Evolutionary conservation across 768 basidiomycete genomes (phyloP).

Genomic region (Suillus clintonianus): DNA sequence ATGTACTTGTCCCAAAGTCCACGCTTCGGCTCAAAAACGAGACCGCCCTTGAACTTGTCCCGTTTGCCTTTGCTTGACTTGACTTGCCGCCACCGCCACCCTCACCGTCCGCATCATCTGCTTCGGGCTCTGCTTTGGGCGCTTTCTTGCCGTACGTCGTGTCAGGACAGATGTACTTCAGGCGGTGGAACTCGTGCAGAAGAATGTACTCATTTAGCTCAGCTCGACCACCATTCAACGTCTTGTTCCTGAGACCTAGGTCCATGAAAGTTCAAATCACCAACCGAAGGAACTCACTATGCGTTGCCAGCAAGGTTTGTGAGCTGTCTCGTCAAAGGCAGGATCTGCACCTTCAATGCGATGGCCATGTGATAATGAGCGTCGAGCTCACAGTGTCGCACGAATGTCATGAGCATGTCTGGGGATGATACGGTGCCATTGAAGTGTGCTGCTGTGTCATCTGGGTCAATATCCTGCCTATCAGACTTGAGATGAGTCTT

Average conservation of each 20-base stretch:
- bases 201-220: constrained; percentile 99
- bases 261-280: background rate
- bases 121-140: constrained; percentile 48
- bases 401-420: constrained; percentile 80
- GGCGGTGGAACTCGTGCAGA: constrained; percentile 93
- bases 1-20: constrained; percentile 97
- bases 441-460: constrained; percentile 90
- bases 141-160: constrained; percentile 84
- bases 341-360: constrained; percentile 87
- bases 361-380: constrained; percentile 98
- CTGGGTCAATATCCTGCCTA: constrained; percentile 93
- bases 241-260: constrained; percentile 77
- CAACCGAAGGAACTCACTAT: constrained; percentile 57
- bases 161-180: constrained; percentile 97
- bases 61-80: constrained; percentile 68
- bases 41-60: constrained; percentile 98
- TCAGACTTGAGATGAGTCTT: constrained; percentile 82
- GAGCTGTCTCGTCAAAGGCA: constrained; percentile 89
- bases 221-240: constrained; percentile 94
- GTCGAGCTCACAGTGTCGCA: constrained; percentile 93
- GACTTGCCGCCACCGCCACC: constrained; percentile 31
- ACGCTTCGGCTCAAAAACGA: constrained; percentile 97
- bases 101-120: constrained; percentile 57
- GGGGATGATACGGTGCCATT: constrained; percentile 80
- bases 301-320: constrained; percentile 97